Base-by-base conservation (phyloP, 2,329 filamentous ascomycete species). In the Sporothrix pseudoabietina region DNA sequence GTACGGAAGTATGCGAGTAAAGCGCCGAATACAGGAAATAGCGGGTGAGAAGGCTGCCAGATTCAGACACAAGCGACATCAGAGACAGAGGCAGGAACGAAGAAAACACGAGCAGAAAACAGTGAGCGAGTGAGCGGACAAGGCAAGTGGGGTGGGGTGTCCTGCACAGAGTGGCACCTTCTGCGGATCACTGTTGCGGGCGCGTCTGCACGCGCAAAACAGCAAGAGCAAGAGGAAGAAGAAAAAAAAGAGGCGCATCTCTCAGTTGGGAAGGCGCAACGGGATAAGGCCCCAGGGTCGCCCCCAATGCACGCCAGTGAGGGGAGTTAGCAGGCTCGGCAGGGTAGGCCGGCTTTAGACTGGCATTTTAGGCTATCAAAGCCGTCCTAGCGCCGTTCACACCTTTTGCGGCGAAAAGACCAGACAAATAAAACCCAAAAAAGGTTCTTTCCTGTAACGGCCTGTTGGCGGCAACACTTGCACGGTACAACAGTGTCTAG, bases 311-410 rank as follows among this genome's bases (percentile, higher is more conserved):
- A 47, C 61, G 39, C 61, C 61, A 66, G 61, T 47, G 39, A 30
- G 39, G 39, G n/a, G 35, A 26, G 59, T 41, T 26, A 30, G 12
- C 61, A 66, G 61, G 61, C 39, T 47, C 19, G 44, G 66, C 66
- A 66, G 61, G 61, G 61, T 47, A 30, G 44, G 66, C 66, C 32
- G 66, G 49, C 19, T 69, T 69, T 69, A 52, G 65, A 69, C 65
- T 69, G 65, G 65, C 65, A 69, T 69, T 68, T 68, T 68, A 32
- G 26, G 65, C 44, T 69, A 69, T 69, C 66, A 55, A 35, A 32
- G 30, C 30, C 49, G n/a, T 69, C 44, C 26, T 69, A 69, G 66
- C 49, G 49, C 32, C 49, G 32, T n/a, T 9, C 14, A 39, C 44
- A 26, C 47, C n/a, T 55, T 35, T 41, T 54, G 66, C 66, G 47